These are phyloP conservation scores for Chlamydomonas schloesseri DNA, from an alignment of 139 green algal genomes.

Conservation along the genomic window DNA sequence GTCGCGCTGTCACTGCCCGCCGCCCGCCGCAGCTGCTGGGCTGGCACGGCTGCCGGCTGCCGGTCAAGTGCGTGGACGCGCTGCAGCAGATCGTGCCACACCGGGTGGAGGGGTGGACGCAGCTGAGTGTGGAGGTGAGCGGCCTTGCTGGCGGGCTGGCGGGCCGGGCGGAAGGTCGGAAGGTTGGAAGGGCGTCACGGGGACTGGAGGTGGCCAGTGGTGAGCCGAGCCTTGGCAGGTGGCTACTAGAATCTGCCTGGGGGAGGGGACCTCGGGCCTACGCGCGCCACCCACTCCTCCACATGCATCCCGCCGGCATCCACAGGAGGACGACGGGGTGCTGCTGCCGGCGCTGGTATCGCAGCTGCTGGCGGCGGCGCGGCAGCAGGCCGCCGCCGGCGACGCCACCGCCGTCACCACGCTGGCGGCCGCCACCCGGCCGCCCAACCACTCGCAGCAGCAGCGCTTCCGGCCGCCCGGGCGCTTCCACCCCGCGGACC, in stretches of 20 bases:
- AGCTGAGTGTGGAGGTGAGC: conserved; percentile 2
- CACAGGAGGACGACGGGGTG: conserved; percentile 35
- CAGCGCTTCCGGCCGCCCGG: neutral
- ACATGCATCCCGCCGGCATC: no score
- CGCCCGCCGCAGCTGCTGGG: conserved; percentile 27
- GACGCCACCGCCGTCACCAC: no score
- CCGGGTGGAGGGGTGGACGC: neutral
- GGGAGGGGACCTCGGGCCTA: no score
- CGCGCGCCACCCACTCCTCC: no score
- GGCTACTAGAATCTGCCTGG: no score
- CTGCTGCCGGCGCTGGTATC: conserved; percentile 13
- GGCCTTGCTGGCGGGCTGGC: neutral
- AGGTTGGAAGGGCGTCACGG: no score
- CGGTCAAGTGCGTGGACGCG: conserved; percentile 33
- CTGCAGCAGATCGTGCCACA: conserved; percentile 34
- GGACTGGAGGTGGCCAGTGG: no score
- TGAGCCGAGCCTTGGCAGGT: no score
- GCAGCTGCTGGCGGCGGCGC: neutral
- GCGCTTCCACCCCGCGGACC: conserved; percentile 27
- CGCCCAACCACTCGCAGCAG: neutral
- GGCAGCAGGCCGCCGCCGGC: neutral
- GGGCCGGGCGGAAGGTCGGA: no score
- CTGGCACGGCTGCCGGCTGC: neutral
- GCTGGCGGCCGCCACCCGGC: neutral
- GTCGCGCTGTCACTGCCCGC: no score